Percentiles rank a stretch among this genome's conserved stretches.
Evolutionary conservation across 805 yeast genomes (phyloP).

Genomic region (Grigorovia humatica): DNA sequence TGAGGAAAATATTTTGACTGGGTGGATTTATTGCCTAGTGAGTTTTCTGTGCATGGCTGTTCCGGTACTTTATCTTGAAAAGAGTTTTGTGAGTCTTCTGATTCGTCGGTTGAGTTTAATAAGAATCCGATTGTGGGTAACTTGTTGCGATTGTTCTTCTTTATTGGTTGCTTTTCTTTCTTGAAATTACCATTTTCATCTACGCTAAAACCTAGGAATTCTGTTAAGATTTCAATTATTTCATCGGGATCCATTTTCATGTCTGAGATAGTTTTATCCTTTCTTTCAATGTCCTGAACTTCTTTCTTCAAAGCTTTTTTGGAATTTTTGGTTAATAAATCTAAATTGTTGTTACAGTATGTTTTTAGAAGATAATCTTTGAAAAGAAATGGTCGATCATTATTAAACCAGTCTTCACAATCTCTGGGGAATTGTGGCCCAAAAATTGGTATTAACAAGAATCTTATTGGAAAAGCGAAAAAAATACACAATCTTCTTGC

Average conservation of each 20-base stretch:
- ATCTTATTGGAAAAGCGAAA: constrained; percentile 71
- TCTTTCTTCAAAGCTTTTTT: neutral
- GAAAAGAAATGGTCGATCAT: neutral
- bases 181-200: neutral
- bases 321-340: neutral
- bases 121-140: neutral
- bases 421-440: constrained; percentile 48
- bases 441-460: constrained; percentile 66
- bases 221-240: neutral
- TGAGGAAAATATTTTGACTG: no score
- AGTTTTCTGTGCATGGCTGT: neutral
- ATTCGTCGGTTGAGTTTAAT: neutral
- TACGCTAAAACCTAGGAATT: neutral
- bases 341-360: neutral
- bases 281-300: neutral
- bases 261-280: neutral
- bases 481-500: constrained; percentile 59
- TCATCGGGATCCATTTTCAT: neutral
- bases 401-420: constrained; percentile 18
- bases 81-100: neutral
- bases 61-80: neutral
- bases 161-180: neutral
- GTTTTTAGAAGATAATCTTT: neutral
- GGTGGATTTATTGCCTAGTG: neutral
- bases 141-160: neutral